Evolutionary conservation across 1,139 yeast species (phyloP).

Genomic region (Meyerozyma guilliermondii): DNA sequence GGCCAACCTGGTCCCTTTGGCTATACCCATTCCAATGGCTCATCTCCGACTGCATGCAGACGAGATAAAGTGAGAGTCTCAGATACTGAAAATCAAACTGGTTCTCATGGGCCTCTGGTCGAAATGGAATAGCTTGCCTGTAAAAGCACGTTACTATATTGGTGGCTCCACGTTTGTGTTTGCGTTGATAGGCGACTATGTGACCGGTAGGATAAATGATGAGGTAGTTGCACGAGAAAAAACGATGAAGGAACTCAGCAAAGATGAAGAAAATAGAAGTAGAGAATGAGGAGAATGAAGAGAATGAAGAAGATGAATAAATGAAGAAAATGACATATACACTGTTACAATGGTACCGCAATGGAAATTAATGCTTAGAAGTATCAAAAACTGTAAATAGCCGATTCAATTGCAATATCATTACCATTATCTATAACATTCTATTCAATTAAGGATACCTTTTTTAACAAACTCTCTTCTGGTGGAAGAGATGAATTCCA

Average conservation of each 20-base stretch:
- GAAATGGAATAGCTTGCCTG: slow-evolving; percentile 48
- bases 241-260: slow-evolving; percentile 29
- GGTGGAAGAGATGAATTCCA: slow-evolving; percentile 57
- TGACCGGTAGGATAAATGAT: slow-evolving; percentile 42
- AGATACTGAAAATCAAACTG: neutral
- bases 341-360: neutral
- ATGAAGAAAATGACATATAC: neutral
- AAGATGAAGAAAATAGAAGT: too few relatives aligned
- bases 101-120: slow-evolving; percentile 31
- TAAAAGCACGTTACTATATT: slow-evolving; percentile 46
- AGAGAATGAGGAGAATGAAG: too few relatives aligned
- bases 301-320: too few relatives aligned
- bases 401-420: neutral
- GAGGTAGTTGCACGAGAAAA: slow-evolving; percentile 37
- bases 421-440: neutral
- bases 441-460: slow-evolving; percentile 13
- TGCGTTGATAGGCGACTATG: slow-evolving; percentile 49
- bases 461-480: slow-evolving; percentile 35
- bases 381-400: neutral
- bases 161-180: slow-evolving; percentile 50
- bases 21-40: neutral
- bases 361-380: too few relatives aligned
- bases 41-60: neutral
- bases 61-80: neutral
- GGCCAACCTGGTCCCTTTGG: slow-evolving; percentile 16